Conservation (phyloP, 2,329 filamentous ascomycete species). For the Cercospora sp. region DNA sequence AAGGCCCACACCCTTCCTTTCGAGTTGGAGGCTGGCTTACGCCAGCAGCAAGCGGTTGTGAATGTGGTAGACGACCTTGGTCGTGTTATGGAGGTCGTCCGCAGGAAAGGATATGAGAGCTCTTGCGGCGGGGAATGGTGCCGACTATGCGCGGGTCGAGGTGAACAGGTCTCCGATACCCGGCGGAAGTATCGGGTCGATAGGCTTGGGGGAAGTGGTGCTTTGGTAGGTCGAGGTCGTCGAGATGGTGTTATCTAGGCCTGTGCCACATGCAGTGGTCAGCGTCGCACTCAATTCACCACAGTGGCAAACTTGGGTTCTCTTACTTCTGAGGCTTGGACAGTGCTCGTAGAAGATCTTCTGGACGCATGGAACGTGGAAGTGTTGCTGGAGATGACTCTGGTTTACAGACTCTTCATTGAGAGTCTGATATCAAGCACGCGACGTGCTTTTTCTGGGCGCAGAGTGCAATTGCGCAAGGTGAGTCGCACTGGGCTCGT, state of each 20-base stretch:
- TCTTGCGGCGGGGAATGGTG: constrained; percentile 87
- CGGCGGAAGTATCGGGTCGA: constrained; percentile 77
- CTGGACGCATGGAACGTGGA: constrained; percentile 72
- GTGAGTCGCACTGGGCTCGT: neutral
- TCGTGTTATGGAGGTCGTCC: constrained; percentile 88
- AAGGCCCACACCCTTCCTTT: constrained; percentile 75
- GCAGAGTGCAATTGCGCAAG: neutral
- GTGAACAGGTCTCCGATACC: constrained; percentile 80
- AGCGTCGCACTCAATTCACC: constrained; percentile 13
- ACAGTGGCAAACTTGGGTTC: constrained; percentile 22
- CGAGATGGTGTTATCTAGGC: constrained; percentile 64
- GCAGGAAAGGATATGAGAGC: constrained; percentile 78
- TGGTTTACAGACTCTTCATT: constrained; percentile 17
- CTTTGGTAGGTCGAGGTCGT: constrained; percentile 22
- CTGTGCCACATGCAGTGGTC: constrained; percentile 41
- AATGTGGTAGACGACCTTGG: constrained; percentile 59
- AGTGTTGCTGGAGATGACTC: constrained; percentile 1
- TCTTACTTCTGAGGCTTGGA: constrained; percentile 90
- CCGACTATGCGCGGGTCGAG: constrained; percentile 60
- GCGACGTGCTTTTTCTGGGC: constrained; percentile 1
- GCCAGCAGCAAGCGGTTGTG: constrained; percentile 70
- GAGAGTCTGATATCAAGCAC: constrained; percentile 9
- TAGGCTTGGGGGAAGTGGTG: constrained; percentile 51
- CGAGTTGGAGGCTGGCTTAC: constrained; percentile 72
- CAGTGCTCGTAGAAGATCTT: constrained; percentile 87